Conservation (phyloP, 1,284 basidiomycete species). For the Pseudozyma flocculosa region DNA sequence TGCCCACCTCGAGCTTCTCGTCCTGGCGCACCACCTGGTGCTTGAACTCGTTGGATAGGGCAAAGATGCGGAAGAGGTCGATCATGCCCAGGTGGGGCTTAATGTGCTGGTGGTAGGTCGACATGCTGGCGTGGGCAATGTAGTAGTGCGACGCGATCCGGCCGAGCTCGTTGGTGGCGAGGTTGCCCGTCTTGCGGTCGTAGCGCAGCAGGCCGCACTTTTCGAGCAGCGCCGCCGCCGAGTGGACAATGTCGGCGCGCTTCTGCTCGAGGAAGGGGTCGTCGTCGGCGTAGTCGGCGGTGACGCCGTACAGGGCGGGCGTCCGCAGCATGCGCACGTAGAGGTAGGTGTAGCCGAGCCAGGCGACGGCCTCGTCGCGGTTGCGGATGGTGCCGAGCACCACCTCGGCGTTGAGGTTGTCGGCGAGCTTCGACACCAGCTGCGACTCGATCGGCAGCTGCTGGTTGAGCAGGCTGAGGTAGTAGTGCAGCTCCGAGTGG, state of each 20-base stretch:
- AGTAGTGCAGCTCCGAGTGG: conserved; percentile 88
- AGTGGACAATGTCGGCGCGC: conserved; percentile 71
- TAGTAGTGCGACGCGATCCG: conserved; percentile 97
- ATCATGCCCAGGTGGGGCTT: conserved; percentile 87
- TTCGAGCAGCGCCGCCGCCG: conserved; percentile 72
- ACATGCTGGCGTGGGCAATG: conserved; percentile 81
- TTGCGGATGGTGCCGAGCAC: conserved; percentile 90
- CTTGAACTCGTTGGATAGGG: conserved; percentile 91
- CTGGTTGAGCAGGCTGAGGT: conserved; percentile 82
- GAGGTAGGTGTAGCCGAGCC: conserved; percentile 97
- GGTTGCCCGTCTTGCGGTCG: conserved; percentile 67
- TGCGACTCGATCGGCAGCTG: conserved; percentile 95
- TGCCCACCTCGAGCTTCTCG: conserved; percentile 80
- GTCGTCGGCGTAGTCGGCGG: conserved; percentile 70
- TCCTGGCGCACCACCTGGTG: conserved; percentile 92
- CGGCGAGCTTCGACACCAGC: conserved; percentile 78
- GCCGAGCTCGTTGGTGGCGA: conserved; percentile 82
- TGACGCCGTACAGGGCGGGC: conserved; percentile 83
- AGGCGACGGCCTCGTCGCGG: conserved; percentile 81
- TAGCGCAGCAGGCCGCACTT: conserved; percentile 81
- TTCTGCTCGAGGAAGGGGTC: conserved; percentile 78
- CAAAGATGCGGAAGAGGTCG: conserved; percentile 81
- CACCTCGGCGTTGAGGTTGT: conserved; percentile 93
- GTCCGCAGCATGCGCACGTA: conserved; percentile 94
- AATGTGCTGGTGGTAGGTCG: conserved; percentile 83